These are phyloP conservation scores for Fusarium penzigii DNA, from an alignment of 2,329 filamentous ascomycete genomes.

Conservation along the genomic window DNA sequence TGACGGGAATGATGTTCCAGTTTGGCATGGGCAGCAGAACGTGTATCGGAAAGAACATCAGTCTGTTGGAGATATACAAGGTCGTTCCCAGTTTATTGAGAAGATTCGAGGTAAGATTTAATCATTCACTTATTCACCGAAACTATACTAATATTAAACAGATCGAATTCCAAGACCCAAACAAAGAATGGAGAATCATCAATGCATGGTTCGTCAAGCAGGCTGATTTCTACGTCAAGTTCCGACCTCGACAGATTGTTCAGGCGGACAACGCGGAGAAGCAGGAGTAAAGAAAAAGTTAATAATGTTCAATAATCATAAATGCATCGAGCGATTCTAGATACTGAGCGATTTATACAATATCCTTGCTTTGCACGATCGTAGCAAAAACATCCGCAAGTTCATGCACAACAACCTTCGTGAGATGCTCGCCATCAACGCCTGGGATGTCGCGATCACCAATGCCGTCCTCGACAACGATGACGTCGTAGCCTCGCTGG, in stretches of 20 bases:
- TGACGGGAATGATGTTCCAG: slow-evolving; percentile 44
- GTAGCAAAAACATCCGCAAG: slow-evolving; percentile 65
- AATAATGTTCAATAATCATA: neutral
- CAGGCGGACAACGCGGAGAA: slow-evolving; percentile 30
- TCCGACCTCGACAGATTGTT: slow-evolving; percentile 46
- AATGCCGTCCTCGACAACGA: slow-evolving; percentile 62
- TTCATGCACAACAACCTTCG: slow-evolving; percentile 54
- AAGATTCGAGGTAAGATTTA: slow-evolving; percentile 21
- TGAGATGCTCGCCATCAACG: slow-evolving; percentile 53
- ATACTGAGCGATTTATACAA: slow-evolving; percentile 15
- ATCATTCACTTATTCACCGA: fast-evolving
- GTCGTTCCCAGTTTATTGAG: slow-evolving; percentile 47
- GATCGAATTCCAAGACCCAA: slow-evolving; percentile 56
- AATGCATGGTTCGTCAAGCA: slow-evolving; percentile 68
- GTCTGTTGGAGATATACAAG: slow-evolving; percentile 64
- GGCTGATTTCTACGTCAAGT: slow-evolving; percentile 52
- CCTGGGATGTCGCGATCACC: slow-evolving; percentile 69
- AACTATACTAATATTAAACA: slow-evolving; percentile 27
- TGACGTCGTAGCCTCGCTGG: slow-evolving; percentile 63
- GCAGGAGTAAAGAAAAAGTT: neutral
- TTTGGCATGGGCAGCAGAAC: slow-evolving; percentile 72
- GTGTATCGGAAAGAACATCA: slow-evolving; percentile 70
- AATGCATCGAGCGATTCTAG: no score
- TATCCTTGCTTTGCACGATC: slow-evolving; percentile 45
- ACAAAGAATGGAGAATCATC: slow-evolving; percentile 57